phyloP scores from a whole-genome alignment of 176 grass and related monocot species.

The Avena atlantica region DNA sequence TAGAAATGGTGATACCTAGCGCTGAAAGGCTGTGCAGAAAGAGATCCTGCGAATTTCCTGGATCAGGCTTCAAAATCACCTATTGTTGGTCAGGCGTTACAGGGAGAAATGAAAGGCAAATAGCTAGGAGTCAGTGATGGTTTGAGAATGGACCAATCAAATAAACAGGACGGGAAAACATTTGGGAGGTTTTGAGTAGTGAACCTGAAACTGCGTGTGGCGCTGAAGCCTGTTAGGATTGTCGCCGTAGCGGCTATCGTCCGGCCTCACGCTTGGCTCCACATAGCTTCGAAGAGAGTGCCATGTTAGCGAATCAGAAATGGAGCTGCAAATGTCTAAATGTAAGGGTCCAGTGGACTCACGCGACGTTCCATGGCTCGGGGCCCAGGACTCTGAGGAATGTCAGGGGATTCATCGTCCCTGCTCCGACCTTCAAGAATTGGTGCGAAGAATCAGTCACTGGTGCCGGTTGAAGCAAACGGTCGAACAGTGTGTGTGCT shows the following conservation, averaged over 20 bases:
- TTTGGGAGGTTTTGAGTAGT: neutral
- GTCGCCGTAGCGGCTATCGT: constrained; percentile 95
- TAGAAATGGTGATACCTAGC: constrained; percentile 53
- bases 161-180: neutral
- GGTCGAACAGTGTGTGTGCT: neutral
- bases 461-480: neutral
- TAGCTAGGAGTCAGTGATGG: neutral
- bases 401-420: constrained; percentile 95
- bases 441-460: neutral
- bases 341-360: constrained; percentile 35
- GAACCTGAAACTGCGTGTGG: constrained; percentile 95
- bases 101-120: neutral
- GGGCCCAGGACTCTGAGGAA: constrained; percentile 91
- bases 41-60: constrained; percentile 90
- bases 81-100: constrained; percentile 41
- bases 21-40: constrained; percentile 93
- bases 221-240: constrained; percentile 97
- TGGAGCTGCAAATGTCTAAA: no score
- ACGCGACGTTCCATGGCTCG: constrained; percentile 98
- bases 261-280: constrained; percentile 91
- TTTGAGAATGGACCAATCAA: neutral
- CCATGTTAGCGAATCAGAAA: neutral
- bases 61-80: constrained; percentile 96
- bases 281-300: constrained; percentile 64
- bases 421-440: constrained; percentile 76